Base-by-base conservation (phyloP, 1,284 basidiomycete species). In the Ustilago trichophora region DNA sequence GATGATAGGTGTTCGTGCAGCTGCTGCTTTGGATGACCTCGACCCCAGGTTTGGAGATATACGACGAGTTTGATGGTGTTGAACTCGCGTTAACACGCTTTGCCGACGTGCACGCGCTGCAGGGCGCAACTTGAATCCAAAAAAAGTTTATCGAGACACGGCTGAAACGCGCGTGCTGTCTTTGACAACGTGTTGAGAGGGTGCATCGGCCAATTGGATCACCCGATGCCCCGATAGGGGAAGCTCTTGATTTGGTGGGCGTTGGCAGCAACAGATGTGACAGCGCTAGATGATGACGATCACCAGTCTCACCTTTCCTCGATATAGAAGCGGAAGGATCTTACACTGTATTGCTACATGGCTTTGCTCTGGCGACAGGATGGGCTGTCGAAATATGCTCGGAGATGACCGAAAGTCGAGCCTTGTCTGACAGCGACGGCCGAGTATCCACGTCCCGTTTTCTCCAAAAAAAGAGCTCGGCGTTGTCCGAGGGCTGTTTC, bases 51-150 rank as follows among this genome's bases (percentile, higher is more conserved):
- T 37, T 21, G 21, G 11, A 35, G 13, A 22, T 16, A 42, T 32
- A 15, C 25, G 48, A 35, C 22, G 48, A 46, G 31, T 42, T 46
- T 31, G 52, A 63, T 63, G 52, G 53, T 63, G 60, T 56, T 56
- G 53, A 21, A 51, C 24, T 56, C 44, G 44, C 53, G 40, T 51
- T 35, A 26, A 25, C 37, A 40, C 18, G 25, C 21, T 22, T 37
- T 46, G 31, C 31, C 15, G 46, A 46, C 48, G 46, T 38, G 37
- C 37, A 22, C 42, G 36, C 32, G 55, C 36, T 51, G 55, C 48
- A 45, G 34, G 19, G 13, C 35, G 10, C 26, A 34, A 12, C 12
- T n/a, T 27, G 18, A 37, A 25, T 4, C 15, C 16, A 1, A 45
- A 60, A 42, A 47, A 47, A 26, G 34, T 19, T 15, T 6, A 22